These are phyloP conservation scores for Sphaerostilbella broomeana DNA, from an alignment of 2,329 filamentous ascomycete species.

Conservation along the genomic window DNA sequence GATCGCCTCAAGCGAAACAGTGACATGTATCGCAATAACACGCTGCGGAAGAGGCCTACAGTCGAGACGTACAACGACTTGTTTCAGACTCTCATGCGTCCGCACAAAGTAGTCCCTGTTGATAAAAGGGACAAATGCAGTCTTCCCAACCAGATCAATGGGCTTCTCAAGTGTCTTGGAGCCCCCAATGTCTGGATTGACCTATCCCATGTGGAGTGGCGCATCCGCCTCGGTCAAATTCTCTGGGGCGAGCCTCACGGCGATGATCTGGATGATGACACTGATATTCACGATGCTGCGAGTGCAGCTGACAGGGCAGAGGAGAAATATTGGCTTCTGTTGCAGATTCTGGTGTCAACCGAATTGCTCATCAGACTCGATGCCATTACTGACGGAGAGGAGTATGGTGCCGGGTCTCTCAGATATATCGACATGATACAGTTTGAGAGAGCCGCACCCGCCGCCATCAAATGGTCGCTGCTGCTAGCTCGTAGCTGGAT, in stretches of 20 bases:
- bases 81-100: slow-evolving; percentile 53
- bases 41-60: slow-evolving; percentile 44
- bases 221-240: slow-evolving; percentile 65
- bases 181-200: slow-evolving; percentile 66
- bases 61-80: slow-evolving; percentile 57
- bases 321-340: slow-evolving; percentile 60
- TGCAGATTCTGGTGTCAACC: slow-evolving; percentile 58
- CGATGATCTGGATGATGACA: slow-evolving; percentile 46
- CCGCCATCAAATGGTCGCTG: slow-evolving; percentile 61
- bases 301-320: slow-evolving; percentile 47
- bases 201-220: slow-evolving; percentile 68
- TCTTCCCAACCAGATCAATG: slow-evolving; percentile 63
- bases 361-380: slow-evolving; percentile 61
- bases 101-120: slow-evolving; percentile 44
- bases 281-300: slow-evolving; percentile 43
- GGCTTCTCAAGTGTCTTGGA: slow-evolving; percentile 58
- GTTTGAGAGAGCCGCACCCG: slow-evolving; percentile 56
- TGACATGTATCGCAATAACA: slow-evolving; percentile 47
- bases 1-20: slow-evolving; percentile 53
- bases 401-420: slow-evolving; percentile 45
- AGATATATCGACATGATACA: slow-evolving; percentile 51
- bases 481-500: slow-evolving; percentile 59
- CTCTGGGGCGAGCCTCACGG: slow-evolving; percentile 55
- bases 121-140: slow-evolving; percentile 55
- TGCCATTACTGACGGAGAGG: slow-evolving; percentile 54